Percentiles rank a stretch among this genome's conserved stretches.
phyloP scores from a whole-genome alignment of 2,329 filamentous ascomycete genomes.

The Aspergillus uvarum region DNA sequence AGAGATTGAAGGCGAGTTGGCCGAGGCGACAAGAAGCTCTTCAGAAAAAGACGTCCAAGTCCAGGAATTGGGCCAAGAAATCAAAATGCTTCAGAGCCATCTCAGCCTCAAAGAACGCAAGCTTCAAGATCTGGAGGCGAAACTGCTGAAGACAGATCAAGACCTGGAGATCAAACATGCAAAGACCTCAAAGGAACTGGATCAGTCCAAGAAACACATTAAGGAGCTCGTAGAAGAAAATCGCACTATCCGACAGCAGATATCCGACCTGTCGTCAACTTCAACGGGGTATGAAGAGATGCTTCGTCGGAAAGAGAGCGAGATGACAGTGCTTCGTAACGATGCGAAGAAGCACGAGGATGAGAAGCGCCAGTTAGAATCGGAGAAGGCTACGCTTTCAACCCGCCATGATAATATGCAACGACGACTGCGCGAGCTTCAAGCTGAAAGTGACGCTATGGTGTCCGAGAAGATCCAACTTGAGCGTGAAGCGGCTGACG shows the following conservation, averaged over 20 bases:
- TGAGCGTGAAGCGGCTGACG: constrained; percentile 84
- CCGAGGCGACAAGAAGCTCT: constrained; percentile 68
- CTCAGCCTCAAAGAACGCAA: constrained; percentile 87
- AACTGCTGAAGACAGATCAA: constrained; percentile 80
- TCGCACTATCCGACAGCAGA: constrained; percentile 75
- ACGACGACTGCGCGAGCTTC: constrained; percentile 73
- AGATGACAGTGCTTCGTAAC: constrained; percentile 77
- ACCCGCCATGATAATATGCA: constrained; percentile 78
- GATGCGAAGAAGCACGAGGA: constrained; percentile 82
- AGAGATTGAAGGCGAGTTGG: constrained; percentile 69
- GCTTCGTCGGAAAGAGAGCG: constrained; percentile 89
- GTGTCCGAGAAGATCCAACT: constrained; percentile 80
- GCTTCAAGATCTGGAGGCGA: constrained; percentile 78
- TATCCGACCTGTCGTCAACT: constrained; percentile 82
- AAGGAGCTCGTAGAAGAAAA: constrained; percentile 78
- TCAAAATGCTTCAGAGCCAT: constrained; percentile 90
- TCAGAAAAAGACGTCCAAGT: constrained; percentile 75
- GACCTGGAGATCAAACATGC: constrained; percentile 84
- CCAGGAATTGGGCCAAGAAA: constrained; percentile 73
- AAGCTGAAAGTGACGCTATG: constrained; percentile 84
- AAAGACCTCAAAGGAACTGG: constrained; percentile 74
- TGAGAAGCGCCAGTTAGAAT: constrained; percentile 74
- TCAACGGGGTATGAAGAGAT: constrained; percentile 95
- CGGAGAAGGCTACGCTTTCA: constrained; percentile 70
- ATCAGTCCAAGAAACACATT: constrained; percentile 70